Conservation (phyloP, 106 monocot genomes). For the Platanthera guangdongensis region DNA sequence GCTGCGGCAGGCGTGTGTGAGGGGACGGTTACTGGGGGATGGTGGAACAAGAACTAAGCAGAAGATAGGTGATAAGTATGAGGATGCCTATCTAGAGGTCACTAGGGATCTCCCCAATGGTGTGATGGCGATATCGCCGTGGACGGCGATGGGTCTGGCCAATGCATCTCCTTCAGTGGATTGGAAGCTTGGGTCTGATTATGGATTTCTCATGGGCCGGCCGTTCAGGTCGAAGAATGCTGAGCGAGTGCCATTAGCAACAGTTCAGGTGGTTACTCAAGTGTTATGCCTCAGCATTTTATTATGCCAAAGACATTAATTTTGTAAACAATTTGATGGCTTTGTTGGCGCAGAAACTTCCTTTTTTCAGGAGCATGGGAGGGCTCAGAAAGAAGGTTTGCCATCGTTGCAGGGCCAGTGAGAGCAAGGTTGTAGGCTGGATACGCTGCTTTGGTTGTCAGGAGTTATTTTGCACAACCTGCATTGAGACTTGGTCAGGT, state of each 20-base stretch:
- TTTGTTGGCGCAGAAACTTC: constrained; percentile 28
- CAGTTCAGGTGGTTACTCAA: constrained; percentile 26
- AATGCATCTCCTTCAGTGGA: constrained; percentile 14
- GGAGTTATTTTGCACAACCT: neutral
- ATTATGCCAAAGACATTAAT: neutral
- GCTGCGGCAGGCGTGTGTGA: constrained; percentile 10
- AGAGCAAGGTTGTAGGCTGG: neutral
- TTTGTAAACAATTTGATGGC: neutral
- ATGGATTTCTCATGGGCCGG: constrained; percentile 20
- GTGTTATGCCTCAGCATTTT: neutral
- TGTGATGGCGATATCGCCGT: constrained; percentile 63
- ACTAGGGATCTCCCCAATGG: constrained; percentile 63
- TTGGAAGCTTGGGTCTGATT: constrained; percentile 29
- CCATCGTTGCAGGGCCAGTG: constrained; percentile 1
- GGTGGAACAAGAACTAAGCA: constrained; percentile 17
- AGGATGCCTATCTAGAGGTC: constrained; percentile 11
- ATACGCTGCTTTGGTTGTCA: neutral
- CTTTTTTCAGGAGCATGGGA: constrained; percentile 6
- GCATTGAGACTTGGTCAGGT: constrained; percentile 9
- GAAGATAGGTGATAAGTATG: constrained; percentile 11
- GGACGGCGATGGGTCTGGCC: constrained; percentile 6
- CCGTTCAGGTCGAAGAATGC: constrained; percentile 80
- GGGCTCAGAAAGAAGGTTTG: neutral
- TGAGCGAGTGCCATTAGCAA: constrained; percentile 39
- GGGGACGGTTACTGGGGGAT: neutral